Percentiles rank a stretch among this genome's conserved stretches.
Evolutionary conservation across 2,329 filamentous ascomycete species (phyloP).

Genomic region (Metarhizium sp.): DNA sequence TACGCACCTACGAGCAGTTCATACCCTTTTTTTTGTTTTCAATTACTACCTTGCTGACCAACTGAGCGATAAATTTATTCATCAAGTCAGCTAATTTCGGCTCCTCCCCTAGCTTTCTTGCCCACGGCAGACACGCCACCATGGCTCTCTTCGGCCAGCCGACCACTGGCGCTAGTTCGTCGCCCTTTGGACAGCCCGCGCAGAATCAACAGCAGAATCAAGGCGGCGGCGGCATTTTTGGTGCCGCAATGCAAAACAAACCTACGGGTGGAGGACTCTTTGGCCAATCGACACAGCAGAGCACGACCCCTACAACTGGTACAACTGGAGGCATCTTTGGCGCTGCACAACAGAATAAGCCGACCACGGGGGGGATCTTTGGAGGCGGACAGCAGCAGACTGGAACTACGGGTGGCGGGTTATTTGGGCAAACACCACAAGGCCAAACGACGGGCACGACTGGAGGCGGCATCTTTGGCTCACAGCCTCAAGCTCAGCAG

Average conservation of each 20-base stretch:
- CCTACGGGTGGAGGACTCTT: constrained; percentile 11
- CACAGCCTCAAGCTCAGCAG: constrained; percentile 12
- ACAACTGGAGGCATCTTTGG: constrained; percentile 5
- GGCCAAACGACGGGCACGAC: constrained; percentile 1
- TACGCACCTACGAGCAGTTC: neutral
- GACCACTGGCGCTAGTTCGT: constrained; percentile 9
- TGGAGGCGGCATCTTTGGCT: constrained; percentile 12
- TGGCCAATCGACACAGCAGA: constrained; percentile 5
- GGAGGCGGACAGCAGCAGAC: constrained; percentile 14
- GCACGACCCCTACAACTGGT: constrained; percentile 8
- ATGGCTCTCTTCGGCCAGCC: constrained; percentile 28
- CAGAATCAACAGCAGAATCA: constrained; percentile 9
- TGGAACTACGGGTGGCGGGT: constrained; percentile 8
- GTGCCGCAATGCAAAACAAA: neutral
- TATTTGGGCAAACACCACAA: constrained; percentile 8
- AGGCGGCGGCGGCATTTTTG: constrained; percentile 7
- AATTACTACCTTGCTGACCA: neutral
- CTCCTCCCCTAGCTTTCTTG: neutral
- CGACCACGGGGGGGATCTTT: constrained; percentile 7
- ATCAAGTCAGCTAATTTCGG: neutral
- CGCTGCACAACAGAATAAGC: constrained; percentile 3
- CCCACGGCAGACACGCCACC: constrained; percentile 3
- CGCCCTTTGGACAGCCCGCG: constrained; percentile 19
- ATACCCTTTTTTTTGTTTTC: neutral
- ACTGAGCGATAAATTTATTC: neutral